Evolutionary conservation across 192 early-diverging fungal species (phyloP), one percentile per base, ranked within the genome.

Genomic region (Backusella morwellensis): DNA sequence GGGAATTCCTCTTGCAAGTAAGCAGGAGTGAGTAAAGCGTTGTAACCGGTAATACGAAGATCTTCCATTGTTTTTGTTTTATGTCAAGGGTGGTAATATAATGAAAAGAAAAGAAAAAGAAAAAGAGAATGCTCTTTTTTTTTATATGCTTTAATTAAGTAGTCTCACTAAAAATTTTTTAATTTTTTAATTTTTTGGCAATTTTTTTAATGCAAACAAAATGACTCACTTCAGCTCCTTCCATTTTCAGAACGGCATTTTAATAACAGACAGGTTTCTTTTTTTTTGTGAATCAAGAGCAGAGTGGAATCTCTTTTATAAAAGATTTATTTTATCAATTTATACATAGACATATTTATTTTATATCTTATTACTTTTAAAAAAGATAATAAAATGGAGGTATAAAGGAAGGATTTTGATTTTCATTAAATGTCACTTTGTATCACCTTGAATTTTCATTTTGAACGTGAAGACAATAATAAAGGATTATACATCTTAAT

Each of bases 1-100:
- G 94, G 93, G 68, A 89, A 83, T 84, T 97, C 96, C 78, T 92
- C 89, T 81, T 95, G 93, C 35, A 97, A 88, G 75, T 95, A 93
- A 83, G 95, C 94, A 50, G 96, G 96, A 70, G 95, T 91, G 19
- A 97, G 75, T n/a, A 98, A 89, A n/a, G 97, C 92, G 72, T 95
- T 93, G 87, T 97, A 95, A 17, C 93, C 93, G 17, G 88, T 84
- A 77, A 98, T 90, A 76, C 95, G 93, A 75, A 95, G 89, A 85
- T 97, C 95, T 81, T 98, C 97, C 86, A 89, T 87, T 12, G 21
- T 66, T n/a, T 38, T 35, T n/a, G 15, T 15, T 50, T 54, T 40
- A 41, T 44, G n/a, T 36, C 6, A 34, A 74, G 35, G 17, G 6
- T 38, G 26, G 29, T 26, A 35, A 9, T 35, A 23, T 36, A 38